Conservation (phyloP, 352 stramenopile genomes). For the Phytophthora pinifolia region DNA sequence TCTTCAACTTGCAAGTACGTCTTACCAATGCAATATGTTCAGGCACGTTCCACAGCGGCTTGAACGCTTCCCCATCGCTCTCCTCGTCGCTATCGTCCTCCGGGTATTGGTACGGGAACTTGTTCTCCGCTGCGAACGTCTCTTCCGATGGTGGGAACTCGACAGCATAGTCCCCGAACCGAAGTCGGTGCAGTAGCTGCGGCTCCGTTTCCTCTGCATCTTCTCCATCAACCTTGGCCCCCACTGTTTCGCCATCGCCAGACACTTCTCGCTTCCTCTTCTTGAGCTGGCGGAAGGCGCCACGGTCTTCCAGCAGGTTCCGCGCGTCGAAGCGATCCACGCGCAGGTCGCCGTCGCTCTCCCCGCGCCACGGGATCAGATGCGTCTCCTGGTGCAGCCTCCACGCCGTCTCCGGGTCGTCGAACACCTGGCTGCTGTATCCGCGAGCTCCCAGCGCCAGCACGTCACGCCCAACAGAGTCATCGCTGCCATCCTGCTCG, state of each 20-base stretch:
- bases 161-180: constrained; percentile 46
- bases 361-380: constrained; percentile 52
- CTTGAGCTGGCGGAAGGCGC: constrained; percentile 54
- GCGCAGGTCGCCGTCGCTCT: constrained; percentile 31
- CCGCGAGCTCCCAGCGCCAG: constrained; percentile 48
- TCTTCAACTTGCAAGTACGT: constrained; percentile 1
- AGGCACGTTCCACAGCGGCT: constrained; percentile 31
- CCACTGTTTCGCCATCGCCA: neutral
- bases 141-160: constrained; percentile 34
- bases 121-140: constrained; percentile 24
- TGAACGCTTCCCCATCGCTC: constrained; percentile 28
- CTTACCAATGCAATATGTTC: constrained; percentile 30
- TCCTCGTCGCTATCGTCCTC: constrained; percentile 34
- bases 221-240: neutral
- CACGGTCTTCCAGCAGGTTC: constrained; percentile 55
- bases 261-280: constrained; percentile 19
- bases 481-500: neutral
- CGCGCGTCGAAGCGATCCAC: constrained; percentile 67
- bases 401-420: constrained; percentile 47
- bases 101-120: constrained; percentile 47
- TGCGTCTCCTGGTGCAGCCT: constrained; percentile 54
- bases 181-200: constrained; percentile 42
- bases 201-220: constrained; percentile 14
- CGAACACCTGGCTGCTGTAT: constrained; percentile 54
- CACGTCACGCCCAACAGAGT: constrained; percentile 1